Conservation (phyloP, 1,139 yeast species). For the Yamadazyma jaroonii region DNA sequence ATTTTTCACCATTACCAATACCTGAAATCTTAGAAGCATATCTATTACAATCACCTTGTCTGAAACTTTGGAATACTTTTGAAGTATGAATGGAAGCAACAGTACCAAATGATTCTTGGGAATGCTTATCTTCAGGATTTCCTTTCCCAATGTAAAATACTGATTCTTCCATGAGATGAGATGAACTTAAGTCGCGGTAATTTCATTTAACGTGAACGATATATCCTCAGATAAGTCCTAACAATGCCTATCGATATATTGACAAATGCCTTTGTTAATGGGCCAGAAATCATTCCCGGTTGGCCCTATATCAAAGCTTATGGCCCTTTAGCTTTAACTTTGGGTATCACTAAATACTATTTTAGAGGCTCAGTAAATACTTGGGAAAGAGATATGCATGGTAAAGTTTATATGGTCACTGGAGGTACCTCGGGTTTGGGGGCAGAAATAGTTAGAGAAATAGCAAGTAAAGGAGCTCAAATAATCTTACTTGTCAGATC, state of each 20-base stretch:
- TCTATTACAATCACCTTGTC: constrained; percentile 50
- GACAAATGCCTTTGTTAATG: constrained; percentile 63
- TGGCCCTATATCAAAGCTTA: constrained; percentile 55
- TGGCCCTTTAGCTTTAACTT: constrained; percentile 30
- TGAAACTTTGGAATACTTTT: constrained; percentile 47
- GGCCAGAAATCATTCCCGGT: constrained; percentile 70
- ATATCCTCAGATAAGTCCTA: neutral
- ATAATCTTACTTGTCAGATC: constrained; percentile 68
- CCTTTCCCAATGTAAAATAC: constrained; percentile 56
- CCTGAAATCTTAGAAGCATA: constrained; percentile 49
- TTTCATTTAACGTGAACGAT: neutral
- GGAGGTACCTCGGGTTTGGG: constrained; percentile 96
- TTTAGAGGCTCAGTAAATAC: constrained; percentile 76
- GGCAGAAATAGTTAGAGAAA: constrained; percentile 65
- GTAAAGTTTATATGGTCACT: constrained; percentile 70
- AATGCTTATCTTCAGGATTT: constrained; percentile 43
- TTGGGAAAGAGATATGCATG: constrained; percentile 92
- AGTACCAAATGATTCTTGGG: constrained; percentile 48
- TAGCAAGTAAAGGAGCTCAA: constrained; percentile 86
- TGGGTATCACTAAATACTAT: constrained; percentile 59
- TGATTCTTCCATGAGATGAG: constrained; percentile 53
- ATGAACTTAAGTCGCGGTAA: neutral
- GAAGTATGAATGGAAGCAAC: constrained; percentile 51
- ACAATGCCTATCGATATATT: constrained; percentile 82
- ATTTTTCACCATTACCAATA: constrained; percentile 40